phyloP scores from a whole-genome alignment of 345 rosid genomes.

The Carallia brachiata region DNA sequence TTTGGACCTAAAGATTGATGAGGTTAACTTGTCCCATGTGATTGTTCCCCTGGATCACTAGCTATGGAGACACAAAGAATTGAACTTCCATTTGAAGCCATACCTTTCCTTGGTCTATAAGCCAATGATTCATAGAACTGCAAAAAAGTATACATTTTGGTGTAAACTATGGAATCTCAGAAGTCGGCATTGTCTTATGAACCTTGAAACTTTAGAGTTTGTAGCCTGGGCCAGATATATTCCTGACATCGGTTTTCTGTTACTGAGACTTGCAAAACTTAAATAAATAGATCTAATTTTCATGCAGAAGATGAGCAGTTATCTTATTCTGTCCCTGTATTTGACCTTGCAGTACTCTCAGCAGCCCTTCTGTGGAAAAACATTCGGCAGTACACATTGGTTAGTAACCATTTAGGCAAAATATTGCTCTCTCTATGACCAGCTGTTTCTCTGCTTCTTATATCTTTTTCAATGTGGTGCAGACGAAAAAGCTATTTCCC shows the following conservation, averaged over 20 bases:
- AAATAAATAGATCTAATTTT: not conserved
- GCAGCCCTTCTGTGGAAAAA: constrained; percentile 75
- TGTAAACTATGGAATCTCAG: not conserved
- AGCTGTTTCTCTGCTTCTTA: not conserved
- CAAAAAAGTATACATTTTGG: not conserved
- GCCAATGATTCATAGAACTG: not conserved
- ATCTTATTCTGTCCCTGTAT: not conserved
- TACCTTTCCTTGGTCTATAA: not conserved
- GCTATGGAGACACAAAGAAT: not conserved
- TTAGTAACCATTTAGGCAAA: constrained; percentile 24
- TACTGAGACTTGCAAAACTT: not conserved
- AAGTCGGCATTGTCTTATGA: not conserved
- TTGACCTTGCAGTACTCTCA: constrained; percentile 61
- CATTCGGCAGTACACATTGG: constrained; percentile 58
- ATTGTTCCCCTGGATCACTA: not conserved
- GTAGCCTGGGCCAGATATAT: not conserved
- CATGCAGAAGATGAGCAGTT: not conserved
- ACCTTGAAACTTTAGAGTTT: not conserved
- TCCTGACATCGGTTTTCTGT: not conserved
- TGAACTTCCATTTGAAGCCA: not conserved
- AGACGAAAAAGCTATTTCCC: constrained; percentile 80
- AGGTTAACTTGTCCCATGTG: not conserved
- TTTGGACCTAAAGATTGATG: not conserved
- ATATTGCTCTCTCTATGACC: not conserved
- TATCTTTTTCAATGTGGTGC: constrained; percentile 23